Percentiles rank a stretch among this genome's conserved stretches.
phyloP scores from a whole-genome alignment of 2,329 filamentous ascomycete species.

The Aspergillus nomiae region DNA sequence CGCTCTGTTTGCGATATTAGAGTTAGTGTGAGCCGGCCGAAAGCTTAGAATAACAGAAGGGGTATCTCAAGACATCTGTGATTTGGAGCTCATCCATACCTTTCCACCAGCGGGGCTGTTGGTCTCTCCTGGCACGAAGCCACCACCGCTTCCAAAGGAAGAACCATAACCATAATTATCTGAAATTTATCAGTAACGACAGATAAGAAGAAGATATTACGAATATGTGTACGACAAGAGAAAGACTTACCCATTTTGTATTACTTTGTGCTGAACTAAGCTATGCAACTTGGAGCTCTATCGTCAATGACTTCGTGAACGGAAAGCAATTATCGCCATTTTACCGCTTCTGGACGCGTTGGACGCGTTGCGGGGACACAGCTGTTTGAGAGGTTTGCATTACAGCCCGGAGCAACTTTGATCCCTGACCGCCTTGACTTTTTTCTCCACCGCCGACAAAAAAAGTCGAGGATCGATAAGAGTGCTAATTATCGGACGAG shows the following conservation, averaged over 20 bases:
- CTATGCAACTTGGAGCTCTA: neutral
- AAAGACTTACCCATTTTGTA: neutral
- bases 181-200: constrained; percentile 14
- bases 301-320: neutral
- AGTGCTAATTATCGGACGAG: neutral
- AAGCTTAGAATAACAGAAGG: neutral
- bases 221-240: no score
- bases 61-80: neutral
- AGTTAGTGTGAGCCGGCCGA: neutral
- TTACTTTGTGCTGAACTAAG: neutral
- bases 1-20: constrained; percentile 14
- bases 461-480: constrained; percentile 15
- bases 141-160: constrained; percentile 59
- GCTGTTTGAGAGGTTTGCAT: constrained; percentile 23
- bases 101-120: constrained; percentile 50
- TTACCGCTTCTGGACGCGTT: constrained; percentile 45
- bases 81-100: constrained; percentile 26
- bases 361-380: constrained; percentile 36
- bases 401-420: constrained; percentile 14
- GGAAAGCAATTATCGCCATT: constrained; percentile 27
- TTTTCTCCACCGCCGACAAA: constrained; percentile 21
- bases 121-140: constrained; percentile 59
- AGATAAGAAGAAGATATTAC: no score
- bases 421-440: constrained; percentile 33
- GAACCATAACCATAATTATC: constrained; percentile 51